Evolutionary conservation across 441 rosid species (phyloP).

Genomic region (Pelargonium australe): DNA sequence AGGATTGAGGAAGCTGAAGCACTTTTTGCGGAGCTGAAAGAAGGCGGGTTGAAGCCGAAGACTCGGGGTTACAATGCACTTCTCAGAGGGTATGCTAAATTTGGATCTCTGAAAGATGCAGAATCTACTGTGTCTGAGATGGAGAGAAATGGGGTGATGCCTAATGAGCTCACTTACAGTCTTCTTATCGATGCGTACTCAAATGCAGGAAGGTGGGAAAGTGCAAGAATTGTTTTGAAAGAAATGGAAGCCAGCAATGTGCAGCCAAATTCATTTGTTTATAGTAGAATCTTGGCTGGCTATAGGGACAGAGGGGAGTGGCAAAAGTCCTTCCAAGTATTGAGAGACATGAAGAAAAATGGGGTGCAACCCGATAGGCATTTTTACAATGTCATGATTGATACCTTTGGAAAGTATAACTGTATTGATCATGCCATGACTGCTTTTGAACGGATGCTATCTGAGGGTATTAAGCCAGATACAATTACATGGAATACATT

Average conservation of each 20-base stretch:
- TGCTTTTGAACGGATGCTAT: slow-evolving; percentile 72
- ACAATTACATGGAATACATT: slow-evolving; percentile 93
- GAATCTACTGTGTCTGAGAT: slow-evolving; percentile 78
- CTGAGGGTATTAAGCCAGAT: slow-evolving; percentile 77
- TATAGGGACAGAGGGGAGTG: slow-evolving; percentile 89
- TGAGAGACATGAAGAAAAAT: slow-evolving; percentile 75
- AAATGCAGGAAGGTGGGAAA: slow-evolving; percentile 93
- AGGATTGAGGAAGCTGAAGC: slow-evolving; percentile 85
- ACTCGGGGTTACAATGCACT: slow-evolving; percentile 82
- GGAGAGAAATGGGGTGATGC: slow-evolving; percentile 79
- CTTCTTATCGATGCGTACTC: slow-evolving; percentile 81
- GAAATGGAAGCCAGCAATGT: slow-evolving; percentile 82
- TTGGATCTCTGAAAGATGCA: slow-evolving; percentile 64
- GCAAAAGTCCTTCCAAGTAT: slow-evolving; percentile 89
- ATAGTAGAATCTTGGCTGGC: slow-evolving; percentile 70
- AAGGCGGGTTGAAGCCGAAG: slow-evolving; percentile 62
- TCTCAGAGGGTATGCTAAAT: slow-evolving; percentile 77
- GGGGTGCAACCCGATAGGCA: slow-evolving; percentile 83
- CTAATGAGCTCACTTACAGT: slow-evolving; percentile 83
- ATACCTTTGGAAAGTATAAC: slow-evolving; percentile 85
- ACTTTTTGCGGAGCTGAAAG: slow-evolving; percentile 84
- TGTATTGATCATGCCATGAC: slow-evolving; percentile 90
- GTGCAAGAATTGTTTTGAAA: slow-evolving; percentile 82
- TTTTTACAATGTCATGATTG: slow-evolving; percentile 91
- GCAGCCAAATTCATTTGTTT: slow-evolving; percentile 72